phyloP scores from a whole-genome alignment of 1,284 basidiomycete species.

The Salmacisia buchloeana region DNA sequence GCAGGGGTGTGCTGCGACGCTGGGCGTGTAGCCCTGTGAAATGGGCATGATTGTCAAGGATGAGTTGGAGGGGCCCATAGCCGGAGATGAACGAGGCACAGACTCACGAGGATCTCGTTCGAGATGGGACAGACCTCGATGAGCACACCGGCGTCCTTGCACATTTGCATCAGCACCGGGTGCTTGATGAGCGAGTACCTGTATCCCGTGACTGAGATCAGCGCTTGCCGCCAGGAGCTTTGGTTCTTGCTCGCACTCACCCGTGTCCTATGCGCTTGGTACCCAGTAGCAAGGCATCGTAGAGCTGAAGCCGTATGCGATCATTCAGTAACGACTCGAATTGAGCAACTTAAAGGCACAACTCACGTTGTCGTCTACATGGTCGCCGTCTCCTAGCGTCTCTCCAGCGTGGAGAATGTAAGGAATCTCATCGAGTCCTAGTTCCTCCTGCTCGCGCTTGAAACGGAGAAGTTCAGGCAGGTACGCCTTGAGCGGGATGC shows the following conservation, averaged over 20 bases:
- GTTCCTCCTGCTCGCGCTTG: conserved; percentile 58
- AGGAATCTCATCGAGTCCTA: conserved; percentile 62
- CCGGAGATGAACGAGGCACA: neutral
- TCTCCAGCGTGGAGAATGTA: conserved; percentile 76
- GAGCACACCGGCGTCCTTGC: conserved; percentile 62
- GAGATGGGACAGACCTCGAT: conserved; percentile 58
- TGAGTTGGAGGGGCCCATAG: conserved; percentile 22
- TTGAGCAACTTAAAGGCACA: no score
- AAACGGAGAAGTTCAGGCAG: conserved; percentile 62
- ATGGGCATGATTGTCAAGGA: conserved; percentile 57
- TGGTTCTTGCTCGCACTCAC: neutral
- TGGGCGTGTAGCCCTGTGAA: conserved; percentile 51
- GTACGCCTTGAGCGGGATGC: conserved; percentile 64
- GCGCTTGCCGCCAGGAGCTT: neutral
- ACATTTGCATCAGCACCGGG: conserved; percentile 64
- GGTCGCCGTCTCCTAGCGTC: conserved; percentile 64
- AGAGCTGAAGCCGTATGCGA: conserved; percentile 52
- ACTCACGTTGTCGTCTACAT: conserved; percentile 60
- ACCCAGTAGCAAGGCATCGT: conserved; percentile 69
- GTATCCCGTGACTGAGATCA: neutral
- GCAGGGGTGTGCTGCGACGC: conserved; percentile 56
- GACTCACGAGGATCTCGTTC: conserved; percentile 28
- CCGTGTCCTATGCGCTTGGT: conserved; percentile 75
- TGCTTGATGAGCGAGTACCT: conserved; percentile 66
- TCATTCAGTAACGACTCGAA: neutral